Conservation (phyloP, 805 yeast species). For the Kazachstania kunashirensis region DNA sequence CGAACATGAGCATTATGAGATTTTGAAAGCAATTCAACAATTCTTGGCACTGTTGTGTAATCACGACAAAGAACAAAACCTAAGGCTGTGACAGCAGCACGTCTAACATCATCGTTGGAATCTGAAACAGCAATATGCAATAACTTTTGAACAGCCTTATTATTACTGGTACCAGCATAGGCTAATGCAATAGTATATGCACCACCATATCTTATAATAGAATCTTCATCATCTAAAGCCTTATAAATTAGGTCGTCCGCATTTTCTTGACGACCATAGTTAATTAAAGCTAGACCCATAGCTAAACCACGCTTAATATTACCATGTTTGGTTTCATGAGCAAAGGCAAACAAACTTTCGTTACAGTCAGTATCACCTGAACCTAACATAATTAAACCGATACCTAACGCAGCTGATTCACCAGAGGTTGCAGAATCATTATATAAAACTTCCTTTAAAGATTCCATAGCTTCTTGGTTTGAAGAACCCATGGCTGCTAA, state of each 20-base stretch:
- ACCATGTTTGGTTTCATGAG: conserved; percentile 93
- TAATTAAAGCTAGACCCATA: conserved; percentile 76
- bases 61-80: conserved; percentile 89
- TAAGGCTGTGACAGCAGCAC: conserved; percentile 86
- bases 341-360: conserved; percentile 79
- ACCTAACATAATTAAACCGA: conserved; percentile 95
- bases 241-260: conserved; percentile 62
- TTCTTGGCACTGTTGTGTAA: conserved; percentile 86
- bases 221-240: conserved; percentile 63
- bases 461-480: conserved; percentile 64
- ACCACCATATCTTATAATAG: conserved; percentile 90
- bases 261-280: conserved; percentile 74
- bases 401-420: conserved; percentile 90
- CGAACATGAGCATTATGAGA: conserved; percentile 97
- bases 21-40: conserved; percentile 85
- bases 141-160: conserved; percentile 73
- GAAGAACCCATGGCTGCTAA: conserved; percentile 94
- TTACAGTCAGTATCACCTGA: conserved; percentile 62
- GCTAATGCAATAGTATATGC: conserved; percentile 91
- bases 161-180: conserved; percentile 92
- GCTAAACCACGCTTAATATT: conserved; percentile 90
- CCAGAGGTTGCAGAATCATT: conserved; percentile 91
- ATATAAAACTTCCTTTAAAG: conserved; percentile 71
- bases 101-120: conserved; percentile 90
- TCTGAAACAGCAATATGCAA: conserved; percentile 94